phyloP scores from a whole-genome alignment of 768 basidiomycete species.

The Phylloporus rhodoxanthus region DNA sequence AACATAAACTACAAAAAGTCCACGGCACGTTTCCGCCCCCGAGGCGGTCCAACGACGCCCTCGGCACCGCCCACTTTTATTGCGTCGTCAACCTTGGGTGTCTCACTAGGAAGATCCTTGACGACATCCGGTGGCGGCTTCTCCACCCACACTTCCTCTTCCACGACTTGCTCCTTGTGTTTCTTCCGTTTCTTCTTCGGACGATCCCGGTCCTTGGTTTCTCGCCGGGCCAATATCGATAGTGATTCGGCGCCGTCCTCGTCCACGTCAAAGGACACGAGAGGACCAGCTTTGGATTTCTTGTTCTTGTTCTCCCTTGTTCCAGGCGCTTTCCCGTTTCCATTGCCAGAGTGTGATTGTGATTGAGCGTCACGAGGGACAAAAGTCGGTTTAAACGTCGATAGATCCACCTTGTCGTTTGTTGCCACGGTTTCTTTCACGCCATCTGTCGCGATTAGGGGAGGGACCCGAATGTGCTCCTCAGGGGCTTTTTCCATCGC shows the following conservation, averaged over 20 bases:
- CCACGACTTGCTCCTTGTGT: constrained; percentile 38
- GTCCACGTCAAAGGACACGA: constrained; percentile 77
- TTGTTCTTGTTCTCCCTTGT: constrained; percentile 47
- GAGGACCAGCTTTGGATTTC: constrained; percentile 39
- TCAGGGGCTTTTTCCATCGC: neutral
- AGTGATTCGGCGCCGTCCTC: constrained; percentile 46
- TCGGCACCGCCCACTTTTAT: constrained; percentile 14
- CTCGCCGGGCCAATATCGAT: constrained; percentile 28
- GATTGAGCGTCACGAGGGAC: constrained; percentile 44
- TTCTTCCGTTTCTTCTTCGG: constrained; percentile 42
- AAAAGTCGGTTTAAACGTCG: constrained; percentile 88
- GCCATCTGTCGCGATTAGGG: neutral
- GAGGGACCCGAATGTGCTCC: neutral
- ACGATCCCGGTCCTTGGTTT: constrained; percentile 31
- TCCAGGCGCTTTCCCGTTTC: constrained; percentile 36
- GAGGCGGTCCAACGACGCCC: constrained; percentile 19
- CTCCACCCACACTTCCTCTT: constrained; percentile 65
- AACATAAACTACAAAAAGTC: constrained; percentile 57
- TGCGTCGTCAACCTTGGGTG: constrained; percentile 8
- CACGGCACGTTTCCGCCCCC: constrained; percentile 62
- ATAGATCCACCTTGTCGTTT: constrained; percentile 41
- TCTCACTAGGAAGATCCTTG: constrained; percentile 27
- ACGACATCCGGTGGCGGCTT: constrained; percentile 51
- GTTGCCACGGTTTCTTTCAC: neutral
- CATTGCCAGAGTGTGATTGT: constrained; percentile 28